A percentile compares a stretch with the other conserved stretches of the same genome.
These are phyloP conservation scores for Trametes versicolor DNA, from an alignment of 1,284 basidiomycete genomes.

Conservation along the genomic window DNA sequence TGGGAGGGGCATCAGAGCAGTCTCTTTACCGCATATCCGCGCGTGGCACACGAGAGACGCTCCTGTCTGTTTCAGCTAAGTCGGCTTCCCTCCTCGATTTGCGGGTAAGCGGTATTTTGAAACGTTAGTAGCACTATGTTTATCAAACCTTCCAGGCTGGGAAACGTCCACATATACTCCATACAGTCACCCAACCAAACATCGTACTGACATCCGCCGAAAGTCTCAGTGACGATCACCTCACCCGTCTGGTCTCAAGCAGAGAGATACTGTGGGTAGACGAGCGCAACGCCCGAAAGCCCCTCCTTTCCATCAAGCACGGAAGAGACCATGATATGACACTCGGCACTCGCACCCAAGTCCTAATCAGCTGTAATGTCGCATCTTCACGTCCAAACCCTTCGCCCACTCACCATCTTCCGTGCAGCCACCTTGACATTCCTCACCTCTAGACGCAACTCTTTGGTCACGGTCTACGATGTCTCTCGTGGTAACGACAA, in stretches of 20 bases:
- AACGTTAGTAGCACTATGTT: background rate
- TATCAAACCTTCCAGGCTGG: conserved; percentile 37
- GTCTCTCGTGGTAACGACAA: conserved; percentile 53
- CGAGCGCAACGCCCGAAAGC: conserved; percentile 59
- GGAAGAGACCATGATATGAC: conserved; percentile 67
- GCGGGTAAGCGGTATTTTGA: conserved; percentile 50
- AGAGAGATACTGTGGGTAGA: conserved; percentile 75
- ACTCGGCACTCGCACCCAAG: conserved; percentile 54
- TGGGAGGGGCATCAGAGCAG: background rate
- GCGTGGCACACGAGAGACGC: conserved; percentile 24
- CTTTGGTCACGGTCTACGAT: conserved; percentile 70
- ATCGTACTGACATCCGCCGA: conserved; percentile 64
- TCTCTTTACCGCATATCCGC: conserved; percentile 21
- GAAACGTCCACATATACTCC: conserved; percentile 43
- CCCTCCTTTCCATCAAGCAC: conserved; percentile 70
- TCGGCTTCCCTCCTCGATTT: conserved; percentile 54
- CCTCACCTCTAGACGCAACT: conserved; percentile 65
- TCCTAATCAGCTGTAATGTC: conserved; percentile 48
- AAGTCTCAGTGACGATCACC: conserved; percentile 50
- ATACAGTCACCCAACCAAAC: conserved; percentile 44
- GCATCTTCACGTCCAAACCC: background rate
- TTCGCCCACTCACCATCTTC: background rate
- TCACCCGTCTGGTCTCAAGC: conserved; percentile 66
- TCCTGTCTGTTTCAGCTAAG: conserved; percentile 46
- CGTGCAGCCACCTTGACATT: conserved; percentile 55